Evolutionary conservation across 2,329 filamentous ascomycete genomes (phyloP).

Genomic region (Apiospora pterosperma): DNA sequence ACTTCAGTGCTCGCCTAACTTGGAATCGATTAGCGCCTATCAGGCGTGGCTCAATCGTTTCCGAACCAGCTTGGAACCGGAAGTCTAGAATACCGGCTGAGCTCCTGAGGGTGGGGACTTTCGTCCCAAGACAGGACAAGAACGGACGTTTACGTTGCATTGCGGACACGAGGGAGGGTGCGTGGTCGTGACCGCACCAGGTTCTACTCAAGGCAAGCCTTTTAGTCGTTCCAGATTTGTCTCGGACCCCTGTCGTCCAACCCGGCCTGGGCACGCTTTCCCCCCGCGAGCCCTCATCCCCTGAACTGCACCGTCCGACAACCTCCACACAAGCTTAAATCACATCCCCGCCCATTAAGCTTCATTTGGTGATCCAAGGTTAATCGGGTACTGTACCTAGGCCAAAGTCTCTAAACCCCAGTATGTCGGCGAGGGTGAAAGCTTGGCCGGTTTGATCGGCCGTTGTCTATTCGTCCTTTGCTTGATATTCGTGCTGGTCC

Average conservation of each 20-base stretch:
- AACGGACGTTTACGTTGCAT: conserved; percentile 10
- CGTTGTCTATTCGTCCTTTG: not conserved
- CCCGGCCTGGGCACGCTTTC: conserved; percentile 12
- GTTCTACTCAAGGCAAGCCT: not conserved
- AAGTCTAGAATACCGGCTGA: conserved; percentile 14
- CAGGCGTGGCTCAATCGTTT: conserved; percentile 7
- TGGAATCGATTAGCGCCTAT: not conserved
- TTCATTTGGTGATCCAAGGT: conserved; percentile 3
- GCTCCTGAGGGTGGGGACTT: too few relatives aligned
- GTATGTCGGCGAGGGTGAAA: not conserved
- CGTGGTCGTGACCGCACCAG: not conserved
- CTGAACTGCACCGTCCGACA: conserved; percentile 11
- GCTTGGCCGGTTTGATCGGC: conserved; percentile 5
- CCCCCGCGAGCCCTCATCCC: conserved; percentile 7
- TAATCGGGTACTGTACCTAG: not conserved
- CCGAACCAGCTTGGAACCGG: conserved; percentile 19
- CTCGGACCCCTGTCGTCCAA: conserved; percentile 24
- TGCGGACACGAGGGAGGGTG: conserved; percentile 5
- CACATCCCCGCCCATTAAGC: conserved; percentile 1
- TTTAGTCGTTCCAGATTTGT: conserved; percentile 23
- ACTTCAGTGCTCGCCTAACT: not conserved
- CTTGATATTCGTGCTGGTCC: not conserved
- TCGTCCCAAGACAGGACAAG: not conserved
- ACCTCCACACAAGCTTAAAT: conserved; percentile 7
- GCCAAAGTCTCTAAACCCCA: too few relatives aligned